Conservation (phyloP, 768 basidiomycete genomes). For the Mrakia hoshinonis region DNA sequence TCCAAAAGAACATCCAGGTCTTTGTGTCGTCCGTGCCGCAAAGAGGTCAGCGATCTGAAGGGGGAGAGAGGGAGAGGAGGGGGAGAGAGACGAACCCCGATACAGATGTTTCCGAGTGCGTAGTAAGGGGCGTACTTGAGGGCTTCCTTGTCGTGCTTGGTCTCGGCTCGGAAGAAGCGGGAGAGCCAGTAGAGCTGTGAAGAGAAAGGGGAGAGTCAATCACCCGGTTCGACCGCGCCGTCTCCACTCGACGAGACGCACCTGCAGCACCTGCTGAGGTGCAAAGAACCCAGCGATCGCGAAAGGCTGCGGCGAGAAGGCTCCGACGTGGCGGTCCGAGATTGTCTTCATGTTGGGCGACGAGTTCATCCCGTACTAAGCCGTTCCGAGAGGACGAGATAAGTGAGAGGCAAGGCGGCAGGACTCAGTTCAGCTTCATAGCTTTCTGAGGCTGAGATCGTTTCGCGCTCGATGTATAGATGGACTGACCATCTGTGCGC, state of each 20-base stretch:
- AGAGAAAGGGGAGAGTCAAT: too few relatives aligned
- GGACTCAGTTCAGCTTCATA: too few relatives aligned
- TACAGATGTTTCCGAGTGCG: too few relatives aligned
- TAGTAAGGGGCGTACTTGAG: conserved; percentile 35
- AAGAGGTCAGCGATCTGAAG: neutral
- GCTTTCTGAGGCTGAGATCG: too few relatives aligned
- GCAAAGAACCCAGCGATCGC: conserved; percentile 38
- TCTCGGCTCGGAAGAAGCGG: conserved; percentile 33
- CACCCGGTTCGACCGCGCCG: too few relatives aligned
- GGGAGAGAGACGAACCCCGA: neutral
- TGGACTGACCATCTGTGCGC: conserved; percentile 32
- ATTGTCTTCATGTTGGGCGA: conserved; percentile 37
- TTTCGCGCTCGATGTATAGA: too few relatives aligned
- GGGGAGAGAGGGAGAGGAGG: neutral
- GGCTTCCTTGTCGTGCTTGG: conserved; percentile 33
- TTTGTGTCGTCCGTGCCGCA: too few relatives aligned
- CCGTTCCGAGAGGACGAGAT: too few relatives aligned
- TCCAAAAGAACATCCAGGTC: conserved; percentile 41
- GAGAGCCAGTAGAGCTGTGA: conserved; percentile 37
- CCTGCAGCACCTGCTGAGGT: conserved; percentile 38
- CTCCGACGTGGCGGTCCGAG: conserved; percentile 33
- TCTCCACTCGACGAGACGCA: too few relatives aligned
- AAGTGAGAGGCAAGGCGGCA: too few relatives aligned
- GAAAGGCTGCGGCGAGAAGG: conserved; percentile 37
- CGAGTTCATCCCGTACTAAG: conserved; percentile 36